Evolutionary conservation across 1,284 basidiomycete genomes (phyloP), one percentile per base, ranked within the genome.

Genomic region (Irpex sp.): DNA sequence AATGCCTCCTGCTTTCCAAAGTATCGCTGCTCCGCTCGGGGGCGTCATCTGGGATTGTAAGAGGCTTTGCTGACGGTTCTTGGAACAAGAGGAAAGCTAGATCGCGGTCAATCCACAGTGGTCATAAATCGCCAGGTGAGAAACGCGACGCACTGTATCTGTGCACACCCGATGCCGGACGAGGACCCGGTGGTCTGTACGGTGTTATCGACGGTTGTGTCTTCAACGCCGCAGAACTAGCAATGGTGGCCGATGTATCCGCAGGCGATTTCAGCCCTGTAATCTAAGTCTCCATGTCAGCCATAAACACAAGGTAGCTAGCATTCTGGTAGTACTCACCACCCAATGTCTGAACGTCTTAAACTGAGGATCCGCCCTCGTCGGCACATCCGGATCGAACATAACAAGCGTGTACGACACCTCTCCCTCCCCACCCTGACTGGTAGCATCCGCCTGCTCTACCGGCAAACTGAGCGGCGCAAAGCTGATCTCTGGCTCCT

Each of bases 371-470:
- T 87, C 80, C 7, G 69, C 73, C 44, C 82, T 74, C 0, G 83
- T 84, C 0, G 87, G 88, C 2, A 87, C 88, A 69, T 90, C 88
- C 0, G 87, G 87, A 70, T 89, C 87, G n/a, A 84, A 79, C 83
- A 89, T 83, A 37, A 83, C 83, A 26, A 89, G 75, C 2, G 88
- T 88, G 68, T 88, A 89, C 5, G 61, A 21, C 34, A 57, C 52
- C 57, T 81, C 81, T 1, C 70, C 52, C 57, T 81, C 81, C 1
- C 70, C 71, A 6, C 64, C 62, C 15, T 55, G 62, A 26, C 66
- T 67, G 4, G 31, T 31, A 31, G 31, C 31, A 15, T 70, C 72
- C 0, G 67, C 73, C 60, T 72, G 71, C 57, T 74, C 75, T 8
- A 73, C 75, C 3, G 73, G 67, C 17, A 77, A 74, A 49, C 74